phyloP scores from a whole-genome alignment of 495 filamentous ascomycete genomes.

The Hypoxylon fuscum region DNA sequence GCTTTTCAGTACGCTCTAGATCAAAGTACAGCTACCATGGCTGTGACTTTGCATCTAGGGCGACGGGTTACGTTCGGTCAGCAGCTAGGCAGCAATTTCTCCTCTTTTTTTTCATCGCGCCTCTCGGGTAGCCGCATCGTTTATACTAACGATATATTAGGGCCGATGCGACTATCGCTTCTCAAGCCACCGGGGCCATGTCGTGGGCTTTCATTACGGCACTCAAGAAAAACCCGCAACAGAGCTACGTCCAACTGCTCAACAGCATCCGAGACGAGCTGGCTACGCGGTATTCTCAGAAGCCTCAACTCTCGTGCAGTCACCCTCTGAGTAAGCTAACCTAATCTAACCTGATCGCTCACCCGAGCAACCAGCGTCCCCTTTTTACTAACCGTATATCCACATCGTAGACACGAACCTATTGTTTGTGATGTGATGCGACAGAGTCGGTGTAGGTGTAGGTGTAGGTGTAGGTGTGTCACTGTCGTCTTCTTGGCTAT shows the following conservation, averaged over 20 bases:
- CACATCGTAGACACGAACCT: slow-evolving; percentile 57
- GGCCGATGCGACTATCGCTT: slow-evolving; percentile 71
- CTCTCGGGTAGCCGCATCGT: background rate
- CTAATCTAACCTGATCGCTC: slow-evolving; percentile 3
- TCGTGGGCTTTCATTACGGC: slow-evolving; percentile 95
- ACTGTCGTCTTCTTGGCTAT: background rate
- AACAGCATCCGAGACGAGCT: slow-evolving; percentile 96
- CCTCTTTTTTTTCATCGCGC: background rate
- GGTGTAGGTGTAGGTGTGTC: slow-evolving; percentile 11
- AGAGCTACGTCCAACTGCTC: slow-evolving; percentile 95
- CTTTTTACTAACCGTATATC: slow-evolving; percentile 42
- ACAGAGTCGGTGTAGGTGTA: slow-evolving; percentile 11
- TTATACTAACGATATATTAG: slow-evolving; percentile 48
- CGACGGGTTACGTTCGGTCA: slow-evolving; percentile 64
- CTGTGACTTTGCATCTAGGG: slow-evolving; percentile 59
- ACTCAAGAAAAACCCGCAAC: slow-evolving; percentile 95
- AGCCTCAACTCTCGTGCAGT: slow-evolving; percentile 95
- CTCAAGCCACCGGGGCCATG: slow-evolving; percentile 96
- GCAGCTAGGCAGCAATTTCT: background rate
- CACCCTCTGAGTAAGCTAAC: slow-evolving; percentile 86
- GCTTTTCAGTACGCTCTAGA: slow-evolving; percentile 50
- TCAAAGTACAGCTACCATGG: slow-evolving; percentile 47
- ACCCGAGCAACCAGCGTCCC: slow-evolving; percentile 24
- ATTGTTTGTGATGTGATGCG: slow-evolving; percentile 60
- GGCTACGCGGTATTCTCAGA: slow-evolving; percentile 88